Percentiles rank a stretch among this genome's conserved stretches.
These are phyloP conservation scores for Stenocarpella maydis DNA, from an alignment of 2,329 filamentous ascomycete species.

Conservation along the genomic window DNA sequence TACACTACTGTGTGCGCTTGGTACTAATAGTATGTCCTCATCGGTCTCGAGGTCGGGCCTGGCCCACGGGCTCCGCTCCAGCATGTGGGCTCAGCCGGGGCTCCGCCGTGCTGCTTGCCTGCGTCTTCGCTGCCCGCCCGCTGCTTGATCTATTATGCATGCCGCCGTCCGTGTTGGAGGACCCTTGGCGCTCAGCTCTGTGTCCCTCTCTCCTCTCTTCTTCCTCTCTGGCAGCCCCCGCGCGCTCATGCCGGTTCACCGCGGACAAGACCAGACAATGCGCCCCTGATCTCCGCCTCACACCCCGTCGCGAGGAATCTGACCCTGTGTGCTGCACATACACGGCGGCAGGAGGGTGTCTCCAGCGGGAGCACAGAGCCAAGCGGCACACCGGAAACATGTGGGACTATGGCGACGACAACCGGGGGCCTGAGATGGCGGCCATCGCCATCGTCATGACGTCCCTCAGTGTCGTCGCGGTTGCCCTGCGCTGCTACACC, in stretches of 20 bases:
- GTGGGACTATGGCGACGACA: constrained; percentile 35
- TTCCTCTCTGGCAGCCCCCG: background rate
- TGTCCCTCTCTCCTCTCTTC: background rate
- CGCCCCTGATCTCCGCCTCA: constrained; percentile 19
- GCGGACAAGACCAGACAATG: background rate
- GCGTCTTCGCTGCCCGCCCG: background rate
- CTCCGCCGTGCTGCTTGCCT: constrained; percentile 17
- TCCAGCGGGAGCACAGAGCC: background rate
- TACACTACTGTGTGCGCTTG: no score
- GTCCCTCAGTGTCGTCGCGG: constrained; percentile 29
- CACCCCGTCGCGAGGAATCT: constrained; percentile 7
- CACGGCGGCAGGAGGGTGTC: background rate
- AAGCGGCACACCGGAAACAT: constrained; percentile 13
- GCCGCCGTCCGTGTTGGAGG: background rate
- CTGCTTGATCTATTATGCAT: constrained; percentile 29
- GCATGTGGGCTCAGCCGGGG: constrained; percentile 14
- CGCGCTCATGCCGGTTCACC: constrained; percentile 5
- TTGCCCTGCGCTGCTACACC: constrained; percentile 33
- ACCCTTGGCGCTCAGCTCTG: constrained; percentile 2
- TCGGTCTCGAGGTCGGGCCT: constrained; percentile 4
- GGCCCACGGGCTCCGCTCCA: constrained; percentile 21
- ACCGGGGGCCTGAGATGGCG: constrained; percentile 32
- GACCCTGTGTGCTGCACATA: constrained; percentile 21
- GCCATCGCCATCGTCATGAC: constrained; percentile 31
- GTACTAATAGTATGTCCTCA: constrained; percentile 8